Conservation (phyloP, 768 basidiomycete genomes). For the Lentinula edodes region DNA sequence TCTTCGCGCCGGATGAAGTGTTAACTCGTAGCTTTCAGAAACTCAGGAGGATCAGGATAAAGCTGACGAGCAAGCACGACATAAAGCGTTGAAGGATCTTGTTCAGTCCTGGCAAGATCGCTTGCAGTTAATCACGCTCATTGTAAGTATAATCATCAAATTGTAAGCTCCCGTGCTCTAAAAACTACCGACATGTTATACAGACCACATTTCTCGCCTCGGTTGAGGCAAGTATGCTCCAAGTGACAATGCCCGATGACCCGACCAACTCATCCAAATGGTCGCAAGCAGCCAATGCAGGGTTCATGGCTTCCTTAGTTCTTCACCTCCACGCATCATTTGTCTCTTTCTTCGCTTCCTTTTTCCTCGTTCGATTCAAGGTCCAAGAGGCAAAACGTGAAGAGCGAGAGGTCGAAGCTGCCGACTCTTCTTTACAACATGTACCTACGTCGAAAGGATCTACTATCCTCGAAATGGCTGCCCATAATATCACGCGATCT, state of each 20-base stretch:
- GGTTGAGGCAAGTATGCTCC: conserved; percentile 47
- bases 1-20: neutral
- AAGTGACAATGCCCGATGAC: conserved; percentile 30
- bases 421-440: neutral
- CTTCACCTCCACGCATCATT: conserved; percentile 42
- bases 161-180: neutral
- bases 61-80: conserved; percentile 38
- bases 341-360: conserved; percentile 47
- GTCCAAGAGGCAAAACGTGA: conserved; percentile 47
- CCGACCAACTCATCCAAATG: conserved; percentile 12
- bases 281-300: conserved; percentile 35
- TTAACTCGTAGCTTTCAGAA: neutral
- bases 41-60: conserved; percentile 45
- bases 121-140: conserved; percentile 54
- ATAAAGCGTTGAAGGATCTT: conserved; percentile 42
- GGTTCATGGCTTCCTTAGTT: conserved; percentile 47
- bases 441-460: conserved; percentile 2
- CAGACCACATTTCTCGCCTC: conserved; percentile 63
- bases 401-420: conserved; percentile 31
- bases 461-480: conserved; percentile 4
- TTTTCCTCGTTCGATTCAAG: conserved; percentile 51
- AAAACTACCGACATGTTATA: neutral
- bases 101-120: conserved; percentile 61
- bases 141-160: conserved; percentile 30
- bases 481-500: conserved; percentile 3